Conservation (phyloP, 2,329 filamentous ascomycete genomes). For the Botrytis medusae region DNA sequence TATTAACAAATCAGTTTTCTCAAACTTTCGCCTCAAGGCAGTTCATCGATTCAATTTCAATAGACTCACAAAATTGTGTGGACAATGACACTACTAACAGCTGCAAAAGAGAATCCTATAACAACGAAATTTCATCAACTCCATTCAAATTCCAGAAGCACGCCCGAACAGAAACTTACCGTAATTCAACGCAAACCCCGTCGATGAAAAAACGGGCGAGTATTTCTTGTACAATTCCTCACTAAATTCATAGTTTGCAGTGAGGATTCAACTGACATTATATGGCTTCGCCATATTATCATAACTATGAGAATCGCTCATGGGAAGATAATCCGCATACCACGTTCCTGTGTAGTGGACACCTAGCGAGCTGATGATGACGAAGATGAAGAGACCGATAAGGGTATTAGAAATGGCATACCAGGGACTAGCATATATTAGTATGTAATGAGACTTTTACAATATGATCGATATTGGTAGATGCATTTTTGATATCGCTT, state of each 20-base stretch:
- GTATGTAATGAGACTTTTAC: not conserved
- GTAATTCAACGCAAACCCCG: conserved; percentile 56
- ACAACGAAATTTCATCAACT: not conserved
- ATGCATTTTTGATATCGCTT: not conserved
- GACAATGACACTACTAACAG: conserved; percentile 58
- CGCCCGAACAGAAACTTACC: conserved; percentile 40
- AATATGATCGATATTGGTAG: not conserved
- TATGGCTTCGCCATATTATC: conserved; percentile 51
- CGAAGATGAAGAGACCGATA: conserved; percentile 65
- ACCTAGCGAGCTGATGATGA: conserved; percentile 55
- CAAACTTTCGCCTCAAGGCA: not conserved
- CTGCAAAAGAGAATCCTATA: conserved; percentile 52
- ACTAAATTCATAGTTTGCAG: conserved; percentile 56
- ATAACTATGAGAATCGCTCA: conserved; percentile 52
- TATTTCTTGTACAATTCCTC: conserved; percentile 55
- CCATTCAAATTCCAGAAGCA: not conserved
- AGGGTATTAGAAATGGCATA: conserved; percentile 72
- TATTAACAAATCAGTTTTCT: conserved; percentile 50
- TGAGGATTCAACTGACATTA: conserved; percentile 60
- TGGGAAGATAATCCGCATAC: conserved; percentile 58
- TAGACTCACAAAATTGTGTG: conserved; percentile 56
- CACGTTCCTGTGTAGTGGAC: conserved; percentile 67
- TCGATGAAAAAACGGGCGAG: conserved; percentile 47
- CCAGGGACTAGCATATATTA: conserved; percentile 48
- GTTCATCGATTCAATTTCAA: not conserved